phyloP scores from a whole-genome alignment of 2,329 filamentous ascomycete genomes.

The Westerdykella aurantiaca region DNA sequence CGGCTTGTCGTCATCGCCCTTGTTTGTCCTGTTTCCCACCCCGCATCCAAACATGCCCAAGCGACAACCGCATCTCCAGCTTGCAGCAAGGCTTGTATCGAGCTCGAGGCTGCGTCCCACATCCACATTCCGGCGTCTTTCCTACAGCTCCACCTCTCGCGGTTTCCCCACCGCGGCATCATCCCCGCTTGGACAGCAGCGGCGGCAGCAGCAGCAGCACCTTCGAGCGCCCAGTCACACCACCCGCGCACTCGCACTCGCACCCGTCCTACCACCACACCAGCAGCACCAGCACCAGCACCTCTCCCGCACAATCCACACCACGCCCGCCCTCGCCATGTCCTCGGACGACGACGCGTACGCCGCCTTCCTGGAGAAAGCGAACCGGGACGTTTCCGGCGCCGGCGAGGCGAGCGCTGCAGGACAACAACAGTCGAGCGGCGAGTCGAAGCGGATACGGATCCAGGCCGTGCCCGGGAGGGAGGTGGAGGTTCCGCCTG shows the following conservation, averaged over 20 bases:
- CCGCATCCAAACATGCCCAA: no score
- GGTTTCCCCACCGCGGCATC: no score
- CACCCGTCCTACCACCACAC: background rate
- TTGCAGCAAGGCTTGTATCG: no score
- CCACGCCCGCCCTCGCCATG: constrained; percentile 43
- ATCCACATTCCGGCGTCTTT: no score
- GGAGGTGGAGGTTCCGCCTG: constrained; percentile 46
- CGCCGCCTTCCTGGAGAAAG: constrained; percentile 77
- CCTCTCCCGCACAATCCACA: background rate
- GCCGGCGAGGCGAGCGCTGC: constrained; percentile 17
- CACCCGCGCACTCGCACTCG: background rate
- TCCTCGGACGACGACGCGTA: constrained; percentile 81
- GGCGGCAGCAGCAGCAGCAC: no score
- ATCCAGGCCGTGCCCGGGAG: constrained; percentile 17
- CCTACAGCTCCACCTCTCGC: no score
- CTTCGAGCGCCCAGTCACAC: no score
- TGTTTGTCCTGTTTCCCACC: no score
- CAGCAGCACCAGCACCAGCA: background rate
- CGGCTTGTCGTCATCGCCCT: no score
- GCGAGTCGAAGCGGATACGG: constrained; percentile 41
- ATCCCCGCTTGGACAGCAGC: no score
- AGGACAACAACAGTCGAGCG: constrained; percentile 18
- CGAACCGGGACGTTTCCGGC: constrained; percentile 60
- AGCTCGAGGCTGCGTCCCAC: no score
- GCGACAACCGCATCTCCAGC: no score